Evolutionary conservation across 176 grass and related monocot species (phyloP), one percentile per base, ranked within the genome.

Genomic region (Dendrocalamus sinicus): DNA sequence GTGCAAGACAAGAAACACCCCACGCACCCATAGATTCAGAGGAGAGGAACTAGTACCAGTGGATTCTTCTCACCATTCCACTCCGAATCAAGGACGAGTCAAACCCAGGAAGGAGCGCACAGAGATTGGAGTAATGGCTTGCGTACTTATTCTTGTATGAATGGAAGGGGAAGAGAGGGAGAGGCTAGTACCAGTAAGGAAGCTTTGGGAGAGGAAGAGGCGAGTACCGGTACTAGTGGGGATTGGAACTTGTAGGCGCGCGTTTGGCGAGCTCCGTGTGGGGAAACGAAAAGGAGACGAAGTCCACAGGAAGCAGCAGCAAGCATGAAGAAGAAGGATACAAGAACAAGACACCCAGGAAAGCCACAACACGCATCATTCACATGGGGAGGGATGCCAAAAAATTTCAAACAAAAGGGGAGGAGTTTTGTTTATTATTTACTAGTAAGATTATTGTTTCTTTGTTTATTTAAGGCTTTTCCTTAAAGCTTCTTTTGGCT

Each of bases 31-130:
- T 15, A 73, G 72, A 81, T 89, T 82, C 45, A 22, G 71, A 61
- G 2, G 3, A 69, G 41, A 30, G 16, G 20, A 73, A 28, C 20
- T 12, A 40, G 41, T 1, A 44, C 8, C 7, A 2, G n/a, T 0
- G 73, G 73, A 48, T 44, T 45, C 40, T 53, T 72, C 87, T 74
- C 55, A 89, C 87, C 87, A 67, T 86, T 43, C 87, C 61, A 76
- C 73, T 30, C 32, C 0, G 37, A 63, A 35, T 26, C 69, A 1
- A 61, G 7, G 12, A 22, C 64, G 1, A 46, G 26, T 74, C 39
- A 16, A 39, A 47, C 50, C 10, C 44, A 47, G 48, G 12, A 20
- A 44, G 8, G 26, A 9, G 50, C 17, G 28, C 63, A 16, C 28
- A 35, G 13, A 24, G 59, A 22, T 16, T 0, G 39, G 43, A 37